phyloP scores from a whole-genome alignment of 257 asterid species.

The Perilla frutescens region DNA sequence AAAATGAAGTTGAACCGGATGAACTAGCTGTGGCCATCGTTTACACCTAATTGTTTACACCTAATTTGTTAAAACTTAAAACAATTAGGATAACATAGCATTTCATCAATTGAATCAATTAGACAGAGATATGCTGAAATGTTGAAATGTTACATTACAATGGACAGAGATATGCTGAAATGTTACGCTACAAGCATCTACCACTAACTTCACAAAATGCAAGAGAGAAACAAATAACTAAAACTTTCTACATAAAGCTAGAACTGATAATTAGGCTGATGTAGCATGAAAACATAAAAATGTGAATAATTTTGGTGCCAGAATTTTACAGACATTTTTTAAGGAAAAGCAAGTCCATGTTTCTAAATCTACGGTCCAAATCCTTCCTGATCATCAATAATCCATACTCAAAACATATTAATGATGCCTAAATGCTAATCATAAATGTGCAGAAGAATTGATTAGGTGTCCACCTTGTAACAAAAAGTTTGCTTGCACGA shows the following conservation, averaged over 20 bases:
- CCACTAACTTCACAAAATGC: too few species aligned
- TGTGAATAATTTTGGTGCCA: constrained; percentile 1
- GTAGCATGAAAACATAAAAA: constrained; percentile 19
- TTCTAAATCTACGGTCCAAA: background rate
- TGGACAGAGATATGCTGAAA: too few species aligned
- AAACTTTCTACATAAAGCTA: background rate
- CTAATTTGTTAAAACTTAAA: too few species aligned
- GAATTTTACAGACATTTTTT: background rate
- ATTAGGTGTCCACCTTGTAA: constrained; percentile 69
- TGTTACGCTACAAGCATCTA: too few species aligned
- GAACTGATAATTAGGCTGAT: background rate
- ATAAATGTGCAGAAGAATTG: constrained; percentile 2
- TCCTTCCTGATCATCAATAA: constrained; percentile 9
- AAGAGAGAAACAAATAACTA: too few species aligned
- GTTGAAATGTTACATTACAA: too few species aligned
- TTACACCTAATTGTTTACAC: too few species aligned
- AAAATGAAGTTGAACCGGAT: too few species aligned
- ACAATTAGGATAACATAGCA: too few species aligned
- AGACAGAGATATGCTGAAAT: too few species aligned
- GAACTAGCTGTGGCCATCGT: too few species aligned
- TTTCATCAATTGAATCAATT: too few species aligned
- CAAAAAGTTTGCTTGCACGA: constrained; percentile 75
- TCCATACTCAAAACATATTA: constrained; percentile 5
- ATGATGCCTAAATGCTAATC: constrained; percentile 2
- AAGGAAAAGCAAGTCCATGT: constrained; percentile 5